phyloP scores from a whole-genome alignment of 78 protist genomes.

The Chrysochromulina tobinii region DNA sequence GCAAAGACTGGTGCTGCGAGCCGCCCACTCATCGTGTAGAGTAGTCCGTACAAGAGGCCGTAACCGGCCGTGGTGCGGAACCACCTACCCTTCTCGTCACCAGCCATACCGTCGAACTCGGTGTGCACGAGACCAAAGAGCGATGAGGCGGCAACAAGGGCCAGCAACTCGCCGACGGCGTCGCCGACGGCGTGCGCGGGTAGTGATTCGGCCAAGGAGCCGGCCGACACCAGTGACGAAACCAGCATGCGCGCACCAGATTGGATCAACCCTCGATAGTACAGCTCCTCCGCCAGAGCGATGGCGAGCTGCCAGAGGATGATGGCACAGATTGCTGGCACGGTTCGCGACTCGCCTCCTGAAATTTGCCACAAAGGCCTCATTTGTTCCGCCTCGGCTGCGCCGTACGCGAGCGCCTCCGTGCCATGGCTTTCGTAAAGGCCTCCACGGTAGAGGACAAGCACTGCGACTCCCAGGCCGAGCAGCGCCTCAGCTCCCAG shows the following conservation, averaged over 20 bases:
- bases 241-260: neutral
- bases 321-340: neutral
- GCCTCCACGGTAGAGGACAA: neutral
- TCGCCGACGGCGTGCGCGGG: neutral
- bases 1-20: neutral
- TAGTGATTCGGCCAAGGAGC: neutral
- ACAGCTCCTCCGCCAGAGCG: neutral
- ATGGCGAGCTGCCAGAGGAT: neutral
- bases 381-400: neutral
- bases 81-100: neutral
- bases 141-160: neutral
- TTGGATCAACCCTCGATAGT: neutral
- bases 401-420: neutral
- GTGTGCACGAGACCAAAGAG: neutral
- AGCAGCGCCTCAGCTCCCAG: neutral
- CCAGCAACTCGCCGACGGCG: neutral
- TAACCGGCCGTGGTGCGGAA: neutral
- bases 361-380: neutral
- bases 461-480: neutral
- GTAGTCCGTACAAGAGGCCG: neutral
- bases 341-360: neutral
- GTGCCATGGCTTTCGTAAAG: neutral
- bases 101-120: neutral
- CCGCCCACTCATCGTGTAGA: neutral
- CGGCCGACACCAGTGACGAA: neutral